Evolutionary conservation across 306 rosid species (phyloP).

Genomic region (Carpinus viminea): DNA sequence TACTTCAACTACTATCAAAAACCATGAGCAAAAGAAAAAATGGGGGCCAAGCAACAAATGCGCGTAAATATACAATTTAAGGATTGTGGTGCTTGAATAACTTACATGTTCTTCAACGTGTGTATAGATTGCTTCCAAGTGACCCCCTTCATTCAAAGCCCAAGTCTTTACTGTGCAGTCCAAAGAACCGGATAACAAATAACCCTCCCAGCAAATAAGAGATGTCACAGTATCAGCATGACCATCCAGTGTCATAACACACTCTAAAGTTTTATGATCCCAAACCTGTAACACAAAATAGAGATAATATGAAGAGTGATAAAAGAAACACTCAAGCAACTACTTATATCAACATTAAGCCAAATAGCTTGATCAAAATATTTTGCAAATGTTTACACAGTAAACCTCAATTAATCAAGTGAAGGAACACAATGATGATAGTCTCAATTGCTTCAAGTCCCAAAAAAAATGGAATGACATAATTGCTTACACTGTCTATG

Average conservation of each 20-base stretch:
- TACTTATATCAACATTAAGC: neutral
- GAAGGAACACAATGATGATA: no score
- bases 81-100: neutral
- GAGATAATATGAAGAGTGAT: neutral
- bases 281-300: constrained; percentile 38
- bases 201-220: constrained; percentile 43
- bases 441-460: no score
- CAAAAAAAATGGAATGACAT: no score
- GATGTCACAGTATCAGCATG: constrained; percentile 47
- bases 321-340: neutral
- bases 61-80: neutral
- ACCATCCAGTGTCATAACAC: constrained; percentile 37
- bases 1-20: neutral
- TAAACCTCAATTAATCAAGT: no score
- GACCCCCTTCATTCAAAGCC: neutral
- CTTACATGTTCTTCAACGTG: constrained; percentile 42
- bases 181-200: constrained; percentile 25
- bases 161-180: constrained; percentile 22
- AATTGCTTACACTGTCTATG: no score
- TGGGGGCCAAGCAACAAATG: neutral
- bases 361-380: no score
- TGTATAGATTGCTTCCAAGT: constrained; percentile 25
- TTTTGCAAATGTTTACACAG: no score
- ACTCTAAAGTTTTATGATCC: constrained; percentile 43
- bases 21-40: neutral